Base-by-base conservation (phyloP, 2,329 filamentous ascomycete genomes). In the Sarocladium kiliense region DNA sequence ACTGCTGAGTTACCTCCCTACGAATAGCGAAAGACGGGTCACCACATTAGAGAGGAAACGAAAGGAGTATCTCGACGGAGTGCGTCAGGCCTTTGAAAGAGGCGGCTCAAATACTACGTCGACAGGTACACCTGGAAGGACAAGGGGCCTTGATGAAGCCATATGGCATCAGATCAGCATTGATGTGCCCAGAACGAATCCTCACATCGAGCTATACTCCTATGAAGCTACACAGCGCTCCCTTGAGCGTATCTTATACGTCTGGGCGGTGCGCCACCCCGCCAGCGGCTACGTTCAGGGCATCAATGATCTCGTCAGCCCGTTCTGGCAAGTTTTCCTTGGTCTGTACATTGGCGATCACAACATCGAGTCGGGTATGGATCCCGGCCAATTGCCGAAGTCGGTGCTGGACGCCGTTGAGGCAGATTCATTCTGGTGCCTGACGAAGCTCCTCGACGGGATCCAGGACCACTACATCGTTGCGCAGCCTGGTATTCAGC, bases 151-250 rank as follows among this genome's bases (percentile, higher is more conserved):
- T 18, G 95, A 99, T 63, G 94, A 99, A 74, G 88, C 91, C n/a
- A 86, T 99, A 57, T 99, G 94, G 94, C 94, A 99, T 74, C 94
- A 99, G 68, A 97, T 99, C 72, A 97, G 91, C 71, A 99, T 99
- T 65, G 94, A 99, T 67, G 90, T 97, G 21, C 94, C 94, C 2
- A 85, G 94, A 53, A 99, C 94, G 3, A 97, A 96, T 67, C 94
- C 94, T 11, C 94, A 97, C 71, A 87, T 99, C 54, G 89, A 95
- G 63, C 79, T 99, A 0, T 99, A 99, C 72, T 84, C 90, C 61
- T 97, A 96, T 67, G 93, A 97, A 71, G 93, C 93, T 3, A 99
- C 95, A 1, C 94, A 99, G 68, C 80, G 92, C 55, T 97, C 91
- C 1, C 75, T 99, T 14, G 95, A 99, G 71, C 85, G 93, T 50